These are phyloP conservation scores for Casuarina cunninghamiana DNA, from an alignment of 306 rosid species.

Conservation along the genomic window DNA sequence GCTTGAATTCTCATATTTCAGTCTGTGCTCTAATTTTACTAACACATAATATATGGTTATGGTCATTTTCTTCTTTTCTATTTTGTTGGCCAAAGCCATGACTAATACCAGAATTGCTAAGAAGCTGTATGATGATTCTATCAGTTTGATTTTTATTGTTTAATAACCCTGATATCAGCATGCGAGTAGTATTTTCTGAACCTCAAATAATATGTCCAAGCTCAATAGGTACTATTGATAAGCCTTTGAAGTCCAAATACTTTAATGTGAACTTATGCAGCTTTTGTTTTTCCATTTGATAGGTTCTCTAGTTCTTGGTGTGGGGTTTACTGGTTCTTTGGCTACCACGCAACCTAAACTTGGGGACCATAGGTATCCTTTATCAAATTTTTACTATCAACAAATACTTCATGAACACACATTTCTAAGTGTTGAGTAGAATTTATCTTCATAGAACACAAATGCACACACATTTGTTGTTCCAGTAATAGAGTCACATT, in stretches of 20 bases:
- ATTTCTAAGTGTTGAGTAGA: neutral
- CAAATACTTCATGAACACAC: constrained; percentile 6
- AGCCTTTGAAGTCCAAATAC: too few relatives aligned
- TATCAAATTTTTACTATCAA: constrained; percentile 14
- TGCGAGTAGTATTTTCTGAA: neutral
- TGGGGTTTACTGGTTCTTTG: constrained; percentile 86
- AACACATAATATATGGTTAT: neutral
- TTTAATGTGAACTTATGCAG: constrained; percentile 2
- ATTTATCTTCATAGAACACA: neutral
- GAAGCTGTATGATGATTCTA: neutral
- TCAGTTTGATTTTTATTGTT: neutral
- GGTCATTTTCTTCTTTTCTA: neutral
- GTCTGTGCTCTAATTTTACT: neutral
- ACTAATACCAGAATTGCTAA: neutral
- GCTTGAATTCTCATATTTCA: neutral
- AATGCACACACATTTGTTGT: too few relatives aligned
- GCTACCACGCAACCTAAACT: constrained; percentile 57
- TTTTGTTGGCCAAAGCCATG: neutral
- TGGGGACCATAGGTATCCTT: constrained; percentile 80
- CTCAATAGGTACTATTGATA: neutral
- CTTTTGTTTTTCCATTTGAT: constrained; percentile 28
- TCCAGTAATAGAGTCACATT: neutral
- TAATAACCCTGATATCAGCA: neutral
- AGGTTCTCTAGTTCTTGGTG: constrained; percentile 89
- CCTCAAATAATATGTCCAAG: neutral